These are phyloP conservation scores for Neocucurbitaria cava DNA, from an alignment of 2,329 filamentous ascomycete genomes.

Conservation along the genomic window DNA sequence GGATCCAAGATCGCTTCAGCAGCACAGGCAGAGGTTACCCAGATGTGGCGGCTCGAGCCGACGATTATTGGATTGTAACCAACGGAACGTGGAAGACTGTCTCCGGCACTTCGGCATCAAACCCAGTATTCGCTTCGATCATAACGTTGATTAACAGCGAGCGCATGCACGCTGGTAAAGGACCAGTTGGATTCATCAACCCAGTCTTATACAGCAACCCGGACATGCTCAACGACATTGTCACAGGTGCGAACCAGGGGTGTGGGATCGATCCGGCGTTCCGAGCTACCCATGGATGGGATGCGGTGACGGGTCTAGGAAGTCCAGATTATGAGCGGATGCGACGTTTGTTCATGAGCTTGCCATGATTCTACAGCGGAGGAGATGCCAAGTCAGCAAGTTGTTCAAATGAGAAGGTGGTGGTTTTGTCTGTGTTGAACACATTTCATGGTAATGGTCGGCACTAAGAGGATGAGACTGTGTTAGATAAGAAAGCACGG, in stretches of 20 bases:
- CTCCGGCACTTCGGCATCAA: slow-evolving; percentile 12
- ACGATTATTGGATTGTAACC: slow-evolving; percentile 44
- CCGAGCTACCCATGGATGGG: no score
- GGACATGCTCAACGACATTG: slow-evolving; percentile 57
- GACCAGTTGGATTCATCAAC: slow-evolving; percentile 65
- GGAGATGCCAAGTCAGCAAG: no score
- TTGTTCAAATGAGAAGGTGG: no score
- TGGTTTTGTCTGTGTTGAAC: no score
- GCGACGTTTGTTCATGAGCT: no score
- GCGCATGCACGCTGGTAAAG: slow-evolving; percentile 57
- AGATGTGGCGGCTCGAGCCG: slow-evolving; percentile 68
- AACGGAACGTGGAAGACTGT: slow-evolving; percentile 48
- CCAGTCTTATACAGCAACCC: slow-evolving; percentile 62
- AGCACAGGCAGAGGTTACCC: slow-evolving; percentile 65
- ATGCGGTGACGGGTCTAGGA: no score
- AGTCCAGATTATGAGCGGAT: no score
- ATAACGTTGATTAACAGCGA: slow-evolving; percentile 69
- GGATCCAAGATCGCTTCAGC: slow-evolving; percentile 59
- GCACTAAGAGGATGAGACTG: no score
- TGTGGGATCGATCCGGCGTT: no score
- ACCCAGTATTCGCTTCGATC: slow-evolving; percentile 37
- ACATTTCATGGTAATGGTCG: no score
- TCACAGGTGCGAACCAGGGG: slow-evolving; percentile 43
- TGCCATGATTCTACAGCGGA: no score
- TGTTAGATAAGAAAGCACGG: no score